phyloP scores from a whole-genome alignment of 2,329 filamentous ascomycete species.

The Clonostachys chloroleuca region DNA sequence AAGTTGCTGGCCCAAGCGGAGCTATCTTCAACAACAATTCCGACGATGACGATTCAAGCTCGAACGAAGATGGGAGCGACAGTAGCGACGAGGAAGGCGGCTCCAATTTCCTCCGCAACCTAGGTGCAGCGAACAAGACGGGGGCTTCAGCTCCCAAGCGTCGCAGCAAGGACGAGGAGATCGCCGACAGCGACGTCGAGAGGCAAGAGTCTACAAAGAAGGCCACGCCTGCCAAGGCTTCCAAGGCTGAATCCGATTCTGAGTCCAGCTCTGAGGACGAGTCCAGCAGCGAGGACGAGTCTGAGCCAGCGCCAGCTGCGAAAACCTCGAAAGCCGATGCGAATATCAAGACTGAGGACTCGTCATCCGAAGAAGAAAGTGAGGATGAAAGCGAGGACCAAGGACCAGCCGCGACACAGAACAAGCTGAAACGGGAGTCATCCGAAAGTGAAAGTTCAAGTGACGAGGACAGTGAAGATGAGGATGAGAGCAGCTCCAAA shows the following conservation, averaged over 20 bases:
- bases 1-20: slow-evolving; percentile 6
- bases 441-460: slow-evolving; percentile 3
- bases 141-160: slow-evolving; percentile 11
- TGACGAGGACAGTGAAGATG: slow-evolving; percentile 8
- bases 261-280: slow-evolving; percentile 1
- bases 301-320: neutral
- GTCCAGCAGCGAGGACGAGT: neutral
- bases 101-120: slow-evolving; percentile 23
- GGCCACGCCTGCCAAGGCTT: slow-evolving; percentile 6
- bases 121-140: slow-evolving; percentile 8
- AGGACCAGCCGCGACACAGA: neutral
- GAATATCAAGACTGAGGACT: neutral
- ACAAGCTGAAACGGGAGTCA: neutral
- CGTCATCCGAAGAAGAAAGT: neutral
- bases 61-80: slow-evolving; percentile 23
- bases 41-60: slow-evolving; percentile 19
- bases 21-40: slow-evolving; percentile 20
- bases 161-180: slow-evolving; percentile 27
- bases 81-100: slow-evolving; percentile 20
- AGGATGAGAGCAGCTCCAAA: slow-evolving; percentile 11
- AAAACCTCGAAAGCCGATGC: slow-evolving; percentile 1
- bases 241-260: slow-evolving; percentile 3
- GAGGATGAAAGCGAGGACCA: slow-evolving; percentile 2
- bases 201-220: slow-evolving; percentile 12
- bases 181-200: slow-evolving; percentile 36